Base-by-base conservation (phyloP, 371 early-diverging fungal genomes). In the Saksenaea vasiformis region DNA sequence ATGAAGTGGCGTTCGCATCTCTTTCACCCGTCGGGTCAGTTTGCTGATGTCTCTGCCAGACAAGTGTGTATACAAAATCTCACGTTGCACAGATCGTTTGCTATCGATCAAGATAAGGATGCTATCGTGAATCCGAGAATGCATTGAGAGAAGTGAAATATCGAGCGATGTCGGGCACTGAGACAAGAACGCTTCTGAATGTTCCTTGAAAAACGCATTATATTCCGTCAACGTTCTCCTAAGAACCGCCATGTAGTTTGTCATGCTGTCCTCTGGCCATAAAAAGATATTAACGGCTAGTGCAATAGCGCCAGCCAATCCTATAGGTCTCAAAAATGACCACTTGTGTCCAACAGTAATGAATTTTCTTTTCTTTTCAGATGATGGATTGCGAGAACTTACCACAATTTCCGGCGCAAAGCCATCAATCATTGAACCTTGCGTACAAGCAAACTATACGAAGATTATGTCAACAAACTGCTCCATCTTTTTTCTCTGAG, bases 201-300 rank as follows among this genome's bases (percentile, higher is more conserved):
- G 71, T 28, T 77, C 73, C 24, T 77, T 69, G 38, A 77, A 69
- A 41, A 77, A 73, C 0, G 41, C 5, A 55, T 77, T 75, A 27
- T 66, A 73, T 1, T 64, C 69, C 1, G 24, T 56, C 5, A 80
- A 36, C 1, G 72, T 72, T n/a, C 63, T 66, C 26, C 56, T 17
- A 1, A 75, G 64, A 7, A 75, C 59, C 1, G 28, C 47, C 55
- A 77, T 54, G 41, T 72, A 80, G 22, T 75, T 77, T 14, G 64
- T 69, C 13, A 77, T 62, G 28, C 77, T 80, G 26, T 80, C 76
- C 15, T 77, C 80, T 15, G 80, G 80, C 80, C 80, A 80, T 22
- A 80, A 56, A 9, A 77, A 26, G 26, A 68, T 67, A 47, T 77
- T 66, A 10, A 80, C 69, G 11, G 69, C 75, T 9, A 80, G 36